A percentile compares a stretch with the other conserved stretches of the same genome.
These are phyloP conservation scores for Quaeritorhiza haematococci DNA, from an alignment of 371 early-diverging fungal species.

Conservation along the genomic window DNA sequence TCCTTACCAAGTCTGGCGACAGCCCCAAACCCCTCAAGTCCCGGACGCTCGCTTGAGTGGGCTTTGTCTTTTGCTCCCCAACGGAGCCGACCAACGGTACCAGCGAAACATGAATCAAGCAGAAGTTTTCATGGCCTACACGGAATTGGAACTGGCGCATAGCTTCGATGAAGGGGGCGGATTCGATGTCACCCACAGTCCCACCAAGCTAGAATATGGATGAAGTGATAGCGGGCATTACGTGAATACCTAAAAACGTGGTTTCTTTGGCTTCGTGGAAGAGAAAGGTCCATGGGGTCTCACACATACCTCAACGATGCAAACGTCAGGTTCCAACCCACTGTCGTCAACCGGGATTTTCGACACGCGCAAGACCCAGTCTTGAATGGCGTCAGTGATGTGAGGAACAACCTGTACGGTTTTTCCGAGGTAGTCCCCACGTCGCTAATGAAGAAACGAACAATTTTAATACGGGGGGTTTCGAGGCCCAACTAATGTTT, in stretches of 20 bases:
- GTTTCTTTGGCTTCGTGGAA: background rate
- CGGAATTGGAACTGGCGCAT: slow-evolving; percentile 98
- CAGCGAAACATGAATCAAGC: slow-evolving; percentile 94
- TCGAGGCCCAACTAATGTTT: background rate
- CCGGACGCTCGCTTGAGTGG: slow-evolving; percentile 93
- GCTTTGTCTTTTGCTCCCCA: slow-evolving; percentile 99
- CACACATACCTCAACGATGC: slow-evolving; percentile 84
- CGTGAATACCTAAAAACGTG: slow-evolving; percentile 1
- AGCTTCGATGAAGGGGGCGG: slow-evolving; percentile 97
- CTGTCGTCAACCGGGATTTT: slow-evolving; percentile 77
- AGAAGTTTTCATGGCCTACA: slow-evolving; percentile 96
- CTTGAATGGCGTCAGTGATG: slow-evolving; percentile 95
- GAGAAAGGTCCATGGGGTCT: background rate
- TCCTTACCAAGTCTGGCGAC: slow-evolving; percentile 78
- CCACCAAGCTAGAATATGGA: slow-evolving; percentile 74
- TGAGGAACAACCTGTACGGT: slow-evolving; percentile 99
- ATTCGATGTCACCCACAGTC: slow-evolving; percentile 98
- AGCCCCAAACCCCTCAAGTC: slow-evolving; percentile 95
- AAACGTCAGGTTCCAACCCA: slow-evolving; percentile 90
- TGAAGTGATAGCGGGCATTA: background rate
- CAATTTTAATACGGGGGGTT: background rate
- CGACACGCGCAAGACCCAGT: slow-evolving; percentile 93
- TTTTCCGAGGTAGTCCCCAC: slow-evolving; percentile 97
- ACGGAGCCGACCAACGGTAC: slow-evolving; percentile 96
- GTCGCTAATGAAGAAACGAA: slow-evolving; percentile 46